Base-by-base conservation (phyloP, 768 basidiomycete genomes). In the Suillus variegatus region DNA sequence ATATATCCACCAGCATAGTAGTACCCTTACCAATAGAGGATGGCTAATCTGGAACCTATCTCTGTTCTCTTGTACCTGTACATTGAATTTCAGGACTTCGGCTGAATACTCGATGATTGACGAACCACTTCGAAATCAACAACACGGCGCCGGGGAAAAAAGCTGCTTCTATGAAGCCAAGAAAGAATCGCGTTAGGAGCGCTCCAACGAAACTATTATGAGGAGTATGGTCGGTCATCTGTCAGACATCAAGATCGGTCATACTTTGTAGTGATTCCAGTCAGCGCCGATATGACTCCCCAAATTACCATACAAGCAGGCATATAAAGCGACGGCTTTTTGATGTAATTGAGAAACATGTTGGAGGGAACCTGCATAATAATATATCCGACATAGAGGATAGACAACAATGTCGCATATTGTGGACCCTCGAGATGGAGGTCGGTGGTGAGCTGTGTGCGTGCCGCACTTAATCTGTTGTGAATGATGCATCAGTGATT, bases 231-330 rank as follows among this genome's bases (percentile, higher is more conserved):
- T 61, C 20, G 65, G 44, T 46, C 54, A 36, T 32, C n/a, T 5
- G 13, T 56, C 25, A 25, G n/a, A 16, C 12, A 36, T 60, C 18
- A 56, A 32, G 25, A 40, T 51, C 5, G 6, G 43, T 66, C 69
- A 4, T 61, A 76, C 76, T 79, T 75, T 62, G 67, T 76, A n/a
- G 73, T 73, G 22, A 77, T 60, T 1, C 74, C 75, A 36, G 85
- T 88, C 63, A 85, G 69, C 43, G 80, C 74, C 13, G 87, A 88
- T 22, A 87, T 82, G 38, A 78, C 76, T 2, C 91, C 93, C 91
- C 91, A 92, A 25, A 90, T 68, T 10, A 86, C 79, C 90, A 91
- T 91, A 69, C 86, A 88, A 47, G 65, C 69, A 0, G 90, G 88
- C 5, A 91, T 78, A 74, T 90, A 88, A 63, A 87, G 73, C 0